Evolutionary conservation across 257 asterid species (phyloP).

Genomic region (Asclepias syriaca): DNA sequence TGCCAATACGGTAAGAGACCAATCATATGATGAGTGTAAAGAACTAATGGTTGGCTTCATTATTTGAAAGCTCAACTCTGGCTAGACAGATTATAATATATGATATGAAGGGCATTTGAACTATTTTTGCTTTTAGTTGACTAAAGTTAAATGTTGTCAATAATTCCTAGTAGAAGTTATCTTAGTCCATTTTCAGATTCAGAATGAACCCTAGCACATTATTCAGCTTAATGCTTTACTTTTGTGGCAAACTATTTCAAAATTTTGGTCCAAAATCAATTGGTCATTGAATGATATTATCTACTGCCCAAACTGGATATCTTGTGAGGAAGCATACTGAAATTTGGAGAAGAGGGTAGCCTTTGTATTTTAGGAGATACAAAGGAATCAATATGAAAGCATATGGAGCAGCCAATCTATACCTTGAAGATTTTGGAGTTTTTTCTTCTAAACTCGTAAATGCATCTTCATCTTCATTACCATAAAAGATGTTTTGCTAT

Average conservation of each 20-base stretch:
- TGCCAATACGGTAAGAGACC: constrained; percentile 24
- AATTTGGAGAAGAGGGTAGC: not conserved
- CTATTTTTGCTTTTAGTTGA: not conserved
- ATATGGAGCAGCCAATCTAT: not conserved
- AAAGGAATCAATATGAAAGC: too few species aligned
- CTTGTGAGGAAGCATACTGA: not conserved
- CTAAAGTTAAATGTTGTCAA: not conserved
- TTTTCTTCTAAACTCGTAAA: not conserved
- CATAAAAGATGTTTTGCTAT: not conserved
- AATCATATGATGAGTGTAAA: constrained; percentile 21
- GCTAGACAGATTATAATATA: constrained; percentile 24
- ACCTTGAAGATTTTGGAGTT: not conserved
- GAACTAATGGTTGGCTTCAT: constrained; percentile 33
- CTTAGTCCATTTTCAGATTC: not conserved
- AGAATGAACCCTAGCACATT: not conserved
- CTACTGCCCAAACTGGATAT: not conserved
- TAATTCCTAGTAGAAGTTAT: not conserved
- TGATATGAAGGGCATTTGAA: constrained; percentile 21
- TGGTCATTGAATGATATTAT: not conserved
- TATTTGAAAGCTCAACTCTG: constrained; percentile 30
- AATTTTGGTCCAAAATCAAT: not conserved
- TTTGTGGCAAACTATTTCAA: not conserved
- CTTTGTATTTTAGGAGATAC: not conserved
- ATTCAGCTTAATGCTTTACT: not conserved
- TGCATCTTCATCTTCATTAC: not conserved